Evolutionary conservation across 805 yeast species (phyloP), one percentile per base, ranked within the genome.

Genomic region (Limtongia smithiae): DNA sequence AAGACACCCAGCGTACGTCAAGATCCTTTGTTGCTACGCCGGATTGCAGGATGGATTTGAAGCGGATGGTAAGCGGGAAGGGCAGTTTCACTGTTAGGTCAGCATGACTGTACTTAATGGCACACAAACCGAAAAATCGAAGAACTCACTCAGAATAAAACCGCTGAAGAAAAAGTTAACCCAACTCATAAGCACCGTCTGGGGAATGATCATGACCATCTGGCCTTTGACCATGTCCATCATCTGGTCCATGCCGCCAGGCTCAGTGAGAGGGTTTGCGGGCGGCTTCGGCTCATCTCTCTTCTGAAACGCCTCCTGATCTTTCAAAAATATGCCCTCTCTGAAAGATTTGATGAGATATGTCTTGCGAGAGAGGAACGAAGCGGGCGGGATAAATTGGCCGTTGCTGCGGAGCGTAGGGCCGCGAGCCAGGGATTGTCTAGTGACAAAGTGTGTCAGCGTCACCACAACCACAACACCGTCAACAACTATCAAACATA

Each of bases 181-280:
- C 96, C 97, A 93, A 62, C 89, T 88, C 96, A 93, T 90, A 57
- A 90, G 84, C 34, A 90, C 66, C 0, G 96, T 87, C 69, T 93
- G 97, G 1, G 97, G 97, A 17, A 89, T 78, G 64, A 82, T 86
- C 67, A 81, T 86, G 63, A 90, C 82, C 56, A 88, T 70, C 63
- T 88, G 90, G 7, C 83, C 82, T 64, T 88, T 88, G 50, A 89
- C 77, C 82, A 86, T 82, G 41, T 75, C 76, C 73, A 82, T 73
- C 74, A 93, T 70, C 20, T 82, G 79, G 48, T 89, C 96, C 53
- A 82, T 75, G 24, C 83, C 74, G 41, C 73, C 72, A 2, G 94
- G 83, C 60, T 87, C 95, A 1, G 79, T 67, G 40, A 88, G 73
- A 17, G 91, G 87, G 55, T 83, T 82, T 14, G 71, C 66, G 7